Percentiles rank a stretch among this genome's conserved stretches.
These are phyloP conservation scores for Neospermospora avenae DNA, from an alignment of 2,329 filamentous ascomycete species.

Conservation along the genomic window DNA sequence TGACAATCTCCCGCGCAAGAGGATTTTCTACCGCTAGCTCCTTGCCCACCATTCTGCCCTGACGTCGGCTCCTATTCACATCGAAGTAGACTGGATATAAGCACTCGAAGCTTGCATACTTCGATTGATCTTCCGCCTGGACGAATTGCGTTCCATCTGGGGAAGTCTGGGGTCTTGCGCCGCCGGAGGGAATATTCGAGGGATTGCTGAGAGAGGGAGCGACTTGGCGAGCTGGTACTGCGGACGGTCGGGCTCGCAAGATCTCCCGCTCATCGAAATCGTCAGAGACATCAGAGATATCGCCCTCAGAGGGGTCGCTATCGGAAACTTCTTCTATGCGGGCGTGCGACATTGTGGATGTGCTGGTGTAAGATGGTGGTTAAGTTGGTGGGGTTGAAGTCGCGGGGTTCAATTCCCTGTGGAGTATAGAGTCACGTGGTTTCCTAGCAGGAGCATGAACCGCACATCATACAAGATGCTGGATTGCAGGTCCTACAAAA, in stretches of 20 bases:
- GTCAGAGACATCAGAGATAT: conserved; percentile 63
- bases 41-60: conserved; percentile 75
- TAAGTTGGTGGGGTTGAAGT: conserved; percentile 17
- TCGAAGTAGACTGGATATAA: conserved; percentile 98
- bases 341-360: conserved; percentile 71
- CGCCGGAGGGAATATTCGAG: conserved; percentile 35
- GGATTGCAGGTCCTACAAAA: conserved; percentile 15
- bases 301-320: conserved; percentile 78
- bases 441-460: conserved; percentile 12
- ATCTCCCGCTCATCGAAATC: conserved; percentile 50
- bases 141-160: conserved; percentile 38
- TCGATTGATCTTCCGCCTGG: conserved; percentile 45
- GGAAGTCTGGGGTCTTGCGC: conserved; percentile 13
- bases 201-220: conserved; percentile 27
- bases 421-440: neutral
- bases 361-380: conserved; percentile 10
- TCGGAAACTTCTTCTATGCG: conserved; percentile 84
- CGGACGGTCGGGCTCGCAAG: conserved; percentile 25
- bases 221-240: conserved; percentile 6
- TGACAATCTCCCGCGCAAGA: conserved; percentile 82
- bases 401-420: neutral
- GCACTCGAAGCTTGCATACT: conserved; percentile 77
- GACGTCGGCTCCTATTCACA: conserved; percentile 64
- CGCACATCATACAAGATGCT: conserved; percentile 12
- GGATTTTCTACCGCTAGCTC: conserved; percentile 77